Evolutionary conservation across 2,329 filamentous ascomycete species (phyloP), one percentile per base, ranked within the genome.

Genomic region (Chaetomiaceae sp.): DNA sequence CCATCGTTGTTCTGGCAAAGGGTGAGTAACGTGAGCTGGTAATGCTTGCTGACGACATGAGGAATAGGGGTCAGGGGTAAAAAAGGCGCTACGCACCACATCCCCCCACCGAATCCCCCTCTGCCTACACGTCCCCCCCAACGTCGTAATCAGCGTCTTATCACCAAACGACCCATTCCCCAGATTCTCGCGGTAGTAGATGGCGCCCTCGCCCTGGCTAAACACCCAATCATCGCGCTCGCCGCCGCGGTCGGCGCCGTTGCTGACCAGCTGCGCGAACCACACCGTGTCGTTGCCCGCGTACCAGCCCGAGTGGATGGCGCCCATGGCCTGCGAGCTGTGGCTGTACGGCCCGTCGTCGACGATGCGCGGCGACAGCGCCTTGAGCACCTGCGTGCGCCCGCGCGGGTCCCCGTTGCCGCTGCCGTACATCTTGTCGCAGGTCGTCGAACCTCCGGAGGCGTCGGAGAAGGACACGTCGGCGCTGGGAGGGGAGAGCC

Each of bases 331-430:
- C 37, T 47, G 51, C 14, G 44, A 47, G 29, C 36, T 37, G 27
- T 47, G 51, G 12, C 14, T 6, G 43, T 52, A 54, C 29, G 4
- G 25, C 15, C 51, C 51, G 33, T 54, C 51, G 33, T 54, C 51
- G 27, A 50, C 33, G 37, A 49, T 49, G 34, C 46, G 34, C 12
- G 46, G 46, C 25, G 46, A 49, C 36, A 49, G 46, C 6, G 46
- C 46, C 17, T 49, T 49, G 12, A 49, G 36, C 11, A 49, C 46
- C 11, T 47, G 36, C 2, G 33, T 45, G 22, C 33, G 12, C 7
- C 49, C 42, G 3, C 49, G 31, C 12, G 46, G 34, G 27, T 49
- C 46, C 23, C 12, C 34, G 25, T 40, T 49, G 34, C 36, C 23
- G n/a, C 34, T 40, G 23, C 36, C 36, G 8, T 17, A 33, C 22